Evolutionary conservation across 495 filamentous ascomycete species (phyloP).

Genomic region (Evernia prunastri): DNA sequence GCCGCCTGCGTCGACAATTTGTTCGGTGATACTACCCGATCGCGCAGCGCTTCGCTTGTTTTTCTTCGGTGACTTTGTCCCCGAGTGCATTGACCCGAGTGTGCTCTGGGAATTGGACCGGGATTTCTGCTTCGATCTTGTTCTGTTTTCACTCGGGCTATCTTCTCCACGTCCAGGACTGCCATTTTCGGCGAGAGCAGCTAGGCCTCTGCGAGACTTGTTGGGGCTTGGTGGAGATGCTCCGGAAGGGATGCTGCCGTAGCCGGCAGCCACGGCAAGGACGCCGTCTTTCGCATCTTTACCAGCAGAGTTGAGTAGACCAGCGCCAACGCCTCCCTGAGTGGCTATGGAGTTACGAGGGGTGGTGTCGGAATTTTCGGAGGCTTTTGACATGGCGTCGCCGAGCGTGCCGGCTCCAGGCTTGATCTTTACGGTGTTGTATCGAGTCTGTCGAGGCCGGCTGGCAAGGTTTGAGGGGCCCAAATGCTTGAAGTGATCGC

Average conservation of each 20-base stretch:
- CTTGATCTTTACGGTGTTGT: constrained; percentile 88
- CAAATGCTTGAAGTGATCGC: constrained; percentile 79
- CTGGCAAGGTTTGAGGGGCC: constrained; percentile 88
- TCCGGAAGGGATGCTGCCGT: constrained; percentile 49
- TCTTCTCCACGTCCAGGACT: not conserved
- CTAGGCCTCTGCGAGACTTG: constrained; percentile 22
- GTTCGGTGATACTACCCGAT: constrained; percentile 85
- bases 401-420: constrained; percentile 38
- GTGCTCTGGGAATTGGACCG: constrained; percentile 30
- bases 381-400: constrained; percentile 20
- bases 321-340: constrained; percentile 47
- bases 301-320: constrained; percentile 45
- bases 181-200: constrained; percentile 23
- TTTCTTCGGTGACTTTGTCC: constrained; percentile 1
- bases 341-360: constrained; percentile 27
- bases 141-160: constrained; percentile 2
- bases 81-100: constrained; percentile 35
- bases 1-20: constrained; percentile 72
- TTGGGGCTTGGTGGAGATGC: constrained; percentile 29
- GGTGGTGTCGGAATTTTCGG: constrained; percentile 8
- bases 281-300: constrained; percentile 61
- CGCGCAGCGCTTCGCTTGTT: constrained; percentile 52
- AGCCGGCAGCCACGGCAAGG: constrained; percentile 57
- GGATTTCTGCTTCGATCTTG: constrained; percentile 12
- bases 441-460: constrained; percentile 75